A percentile compares a stretch with the other conserved stretches of the same genome.
Evolutionary conservation across 129 eudicot genomes (phyloP).

Genomic region (Ambrosia trifida): DNA sequence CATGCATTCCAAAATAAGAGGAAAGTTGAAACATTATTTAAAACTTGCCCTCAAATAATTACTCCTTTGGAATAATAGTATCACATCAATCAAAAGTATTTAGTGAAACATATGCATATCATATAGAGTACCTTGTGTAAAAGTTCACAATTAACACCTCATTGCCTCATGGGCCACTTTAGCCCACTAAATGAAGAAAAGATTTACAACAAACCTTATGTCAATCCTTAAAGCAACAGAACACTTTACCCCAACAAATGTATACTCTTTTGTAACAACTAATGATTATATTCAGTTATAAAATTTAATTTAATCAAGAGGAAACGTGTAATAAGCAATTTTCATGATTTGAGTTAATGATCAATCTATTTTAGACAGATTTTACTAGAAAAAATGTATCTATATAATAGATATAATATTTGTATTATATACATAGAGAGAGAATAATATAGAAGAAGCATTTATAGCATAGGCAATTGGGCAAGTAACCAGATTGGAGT

Average conservation of each 20-base stretch:
- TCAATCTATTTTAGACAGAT: constrained; percentile 7
- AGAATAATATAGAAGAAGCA: constrained; percentile 5
- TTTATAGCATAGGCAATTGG: constrained; percentile 10
- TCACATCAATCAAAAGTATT: constrained; percentile 35
- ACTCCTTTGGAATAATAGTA: constrained; percentile 33
- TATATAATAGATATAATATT: too few relatives aligned
- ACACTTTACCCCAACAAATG: constrained; percentile 34
- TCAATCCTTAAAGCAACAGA: constrained; percentile 45
- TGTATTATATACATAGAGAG: too few relatives aligned
- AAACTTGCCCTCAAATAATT: constrained; percentile 14
- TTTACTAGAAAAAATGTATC: background rate
- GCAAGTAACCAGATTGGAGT: constrained; percentile 19
- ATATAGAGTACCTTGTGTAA: constrained; percentile 15
- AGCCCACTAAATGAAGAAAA: constrained; percentile 28
- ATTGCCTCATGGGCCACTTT: constrained; percentile 35
- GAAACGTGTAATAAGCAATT: constrained; percentile 26
- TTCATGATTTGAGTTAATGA: constrained; percentile 18
- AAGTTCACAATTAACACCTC: constrained; percentile 25
- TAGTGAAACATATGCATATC: constrained; percentile 27
- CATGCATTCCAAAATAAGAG: constrained; percentile 19
- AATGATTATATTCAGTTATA: constrained; percentile 22
- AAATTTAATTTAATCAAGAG: constrained; percentile 15
- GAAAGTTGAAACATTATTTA: background rate
- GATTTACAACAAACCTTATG: constrained; percentile 32
- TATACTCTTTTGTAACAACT: constrained; percentile 25